Evolutionary conservation across 2,329 filamentous ascomycete species (phyloP), one percentile per base, ranked within the genome.

Genomic region (Camptophora hylomeconis): DNA sequence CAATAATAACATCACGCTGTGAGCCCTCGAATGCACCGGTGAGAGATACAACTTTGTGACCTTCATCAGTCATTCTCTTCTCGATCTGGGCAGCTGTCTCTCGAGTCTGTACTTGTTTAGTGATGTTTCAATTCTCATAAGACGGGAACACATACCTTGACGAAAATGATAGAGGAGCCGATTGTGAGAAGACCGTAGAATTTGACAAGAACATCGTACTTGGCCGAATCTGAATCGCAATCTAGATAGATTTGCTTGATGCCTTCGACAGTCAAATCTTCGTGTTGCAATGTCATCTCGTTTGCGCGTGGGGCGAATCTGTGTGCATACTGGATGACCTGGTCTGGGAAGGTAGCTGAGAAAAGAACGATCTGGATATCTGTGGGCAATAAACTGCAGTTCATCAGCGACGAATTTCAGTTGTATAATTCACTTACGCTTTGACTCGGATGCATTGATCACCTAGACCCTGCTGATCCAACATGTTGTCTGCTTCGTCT

Each of bases 191-290:
- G 65, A 33, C 87, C 86, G 51, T 98, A 98, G 35, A 98, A 79
- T 51, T 87, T 82, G 53, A 92, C 80, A 5, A 98, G 72, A 33
- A 81, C 75, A 19, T 79, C 72, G 51, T 92, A 98, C 53, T 95
- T 95, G 47, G 81, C 74, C 19, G 75, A 61, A 41, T 92, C 80
- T 18, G 68, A 67, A 13, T 80, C 72, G 48, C 87, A 95, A 54
- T 98, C 89, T 52, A 98, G 82, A 52, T 92, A 98, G 60, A 98
- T 82, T 51, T 98, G 89, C 42, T 87, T 92, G 52, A 98, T 98
- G 13, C 89, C 89, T 53, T 89, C 83, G 37, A 98, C 87, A 0
- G 87, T 95, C 46, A 95, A 72, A 50, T 98, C 83, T 45, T 92
- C 80, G 36, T 86, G 80, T 47, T 82, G 75, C 29, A 98, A 67